Evolutionary conservation across 2,329 filamentous ascomycete genomes (phyloP).

Genomic region (Colletotrichum navitas): DNA sequence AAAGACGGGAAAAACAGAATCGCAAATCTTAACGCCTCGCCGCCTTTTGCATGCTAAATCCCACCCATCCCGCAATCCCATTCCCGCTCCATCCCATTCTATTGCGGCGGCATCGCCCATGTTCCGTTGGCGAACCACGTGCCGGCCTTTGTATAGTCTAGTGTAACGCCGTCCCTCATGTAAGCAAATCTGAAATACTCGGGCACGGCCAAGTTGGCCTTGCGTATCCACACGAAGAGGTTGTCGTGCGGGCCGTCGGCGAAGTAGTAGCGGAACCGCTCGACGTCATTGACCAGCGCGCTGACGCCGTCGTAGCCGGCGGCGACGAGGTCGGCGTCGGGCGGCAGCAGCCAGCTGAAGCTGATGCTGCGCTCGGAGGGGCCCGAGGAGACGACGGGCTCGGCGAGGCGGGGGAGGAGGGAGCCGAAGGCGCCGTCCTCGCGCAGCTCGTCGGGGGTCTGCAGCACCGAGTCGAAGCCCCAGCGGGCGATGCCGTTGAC

Average conservation of each 20-base stretch:
- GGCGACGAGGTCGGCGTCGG: constrained; percentile 43
- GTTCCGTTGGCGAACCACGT: constrained; percentile 37
- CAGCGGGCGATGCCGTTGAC: constrained; percentile 94
- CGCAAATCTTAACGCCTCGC: background rate
- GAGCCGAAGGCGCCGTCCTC: constrained; percentile 74
- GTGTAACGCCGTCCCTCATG: constrained; percentile 33
- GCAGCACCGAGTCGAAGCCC: constrained; percentile 90
- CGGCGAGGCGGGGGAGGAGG: constrained; percentile 66
- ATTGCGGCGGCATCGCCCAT: constrained; percentile 28
- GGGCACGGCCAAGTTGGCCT: constrained; percentile 29
- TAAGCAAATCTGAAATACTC: constrained; percentile 40
- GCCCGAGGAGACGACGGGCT: constrained; percentile 58
- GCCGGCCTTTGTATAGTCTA: constrained; percentile 34
- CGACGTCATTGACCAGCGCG: constrained; percentile 87
- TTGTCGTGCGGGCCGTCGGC: constrained; percentile 57
- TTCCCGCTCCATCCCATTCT: background rate
- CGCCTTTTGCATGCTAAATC: background rate
- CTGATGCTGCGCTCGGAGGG: constrained; percentile 72
- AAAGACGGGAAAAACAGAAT: no score
- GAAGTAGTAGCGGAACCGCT: constrained; percentile 81
- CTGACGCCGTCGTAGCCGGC: constrained; percentile 79
- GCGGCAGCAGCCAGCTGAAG: constrained; percentile 63
- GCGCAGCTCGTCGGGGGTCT: constrained; percentile 81
- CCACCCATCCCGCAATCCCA: no score
- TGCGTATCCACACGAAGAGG: constrained; percentile 30